Evolutionary conservation across 495 filamentous ascomycete genomes (phyloP).

Genomic region (Chaetomium tenue): DNA sequence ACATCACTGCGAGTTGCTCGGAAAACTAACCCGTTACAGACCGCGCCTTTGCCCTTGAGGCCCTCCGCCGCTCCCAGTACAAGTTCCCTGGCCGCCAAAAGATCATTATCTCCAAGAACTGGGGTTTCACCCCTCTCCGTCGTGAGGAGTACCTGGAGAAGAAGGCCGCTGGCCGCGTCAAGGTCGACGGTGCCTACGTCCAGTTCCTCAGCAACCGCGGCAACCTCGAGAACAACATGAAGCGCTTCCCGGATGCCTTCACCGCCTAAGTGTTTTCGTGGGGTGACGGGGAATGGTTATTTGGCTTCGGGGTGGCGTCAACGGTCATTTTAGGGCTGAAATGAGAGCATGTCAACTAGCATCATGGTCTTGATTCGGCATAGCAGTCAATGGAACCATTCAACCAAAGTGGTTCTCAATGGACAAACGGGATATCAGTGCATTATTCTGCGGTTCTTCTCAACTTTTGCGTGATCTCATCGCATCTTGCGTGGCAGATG

Average conservation of each 20-base stretch:
- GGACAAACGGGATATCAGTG: slow-evolving; percentile 19
- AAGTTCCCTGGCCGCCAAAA: slow-evolving; percentile 99
- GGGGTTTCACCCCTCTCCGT: slow-evolving; percentile 97
- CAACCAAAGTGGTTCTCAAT: slow-evolving; percentile 22
- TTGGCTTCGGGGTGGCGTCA: slow-evolving; percentile 37
- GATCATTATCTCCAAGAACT: slow-evolving; percentile 99
- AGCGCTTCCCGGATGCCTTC: slow-evolving; percentile 90
- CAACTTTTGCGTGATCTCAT: not conserved
- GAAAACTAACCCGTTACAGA: slow-evolving; percentile 49
- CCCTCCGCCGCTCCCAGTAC: slow-evolving; percentile 97
- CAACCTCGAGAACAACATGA: slow-evolving; percentile 78
- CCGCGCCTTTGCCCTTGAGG: slow-evolving; percentile 92
- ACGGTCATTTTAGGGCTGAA: slow-evolving; percentile 38
- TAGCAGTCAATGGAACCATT: slow-evolving; percentile 37
- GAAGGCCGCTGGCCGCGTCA: slow-evolving; percentile 84
- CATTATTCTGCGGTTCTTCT: not conserved
- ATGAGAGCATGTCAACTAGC: slow-evolving; percentile 36
- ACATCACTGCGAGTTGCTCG: not conserved
- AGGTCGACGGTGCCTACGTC: slow-evolving; percentile 97
- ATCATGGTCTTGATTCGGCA: slow-evolving; percentile 31
- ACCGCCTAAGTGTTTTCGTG: slow-evolving; percentile 41
- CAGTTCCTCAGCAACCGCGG: slow-evolving; percentile 95
- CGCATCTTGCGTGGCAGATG: not conserved
- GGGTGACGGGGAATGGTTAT: slow-evolving; percentile 38
- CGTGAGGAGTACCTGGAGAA: slow-evolving; percentile 94